Conservation (phyloP, 345 rosid genomes). For the Eucalyptus shirleyi region DNA sequence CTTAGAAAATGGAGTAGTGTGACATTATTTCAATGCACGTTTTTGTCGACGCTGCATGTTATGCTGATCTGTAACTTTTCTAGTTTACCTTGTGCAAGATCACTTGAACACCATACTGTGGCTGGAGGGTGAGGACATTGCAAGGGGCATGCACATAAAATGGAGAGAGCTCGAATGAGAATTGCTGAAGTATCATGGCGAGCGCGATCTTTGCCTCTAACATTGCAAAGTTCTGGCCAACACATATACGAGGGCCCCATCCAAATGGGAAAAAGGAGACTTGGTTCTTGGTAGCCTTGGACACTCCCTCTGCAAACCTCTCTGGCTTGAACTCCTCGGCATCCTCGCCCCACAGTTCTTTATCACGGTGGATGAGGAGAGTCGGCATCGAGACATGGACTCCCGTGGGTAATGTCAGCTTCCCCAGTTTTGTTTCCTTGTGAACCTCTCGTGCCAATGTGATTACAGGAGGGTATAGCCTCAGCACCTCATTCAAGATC, state of each 20-base stretch:
- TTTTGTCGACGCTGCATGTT: neutral
- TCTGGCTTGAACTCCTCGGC: slow-evolving; percentile 48
- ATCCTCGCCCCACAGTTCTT: slow-evolving; percentile 45
- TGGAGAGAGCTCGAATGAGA: slow-evolving; percentile 43
- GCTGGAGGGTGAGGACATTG: slow-evolving; percentile 16
- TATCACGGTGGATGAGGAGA: slow-evolving; percentile 25
- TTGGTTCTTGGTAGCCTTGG: slow-evolving; percentile 41
- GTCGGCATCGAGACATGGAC: slow-evolving; percentile 5
- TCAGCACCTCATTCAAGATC: slow-evolving; percentile 37
- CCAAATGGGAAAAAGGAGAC: slow-evolving; percentile 36
- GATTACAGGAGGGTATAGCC: slow-evolving; percentile 27
- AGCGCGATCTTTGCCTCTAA: slow-evolving; percentile 46
- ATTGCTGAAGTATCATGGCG: slow-evolving; percentile 34
- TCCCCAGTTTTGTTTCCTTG: slow-evolving; percentile 22
- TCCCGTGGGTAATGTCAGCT: slow-evolving; percentile 20
- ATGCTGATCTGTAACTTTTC: neutral
- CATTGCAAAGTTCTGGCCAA: slow-evolving; percentile 52
- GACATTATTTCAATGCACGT: neutral
- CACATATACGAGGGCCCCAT: slow-evolving; percentile 49
- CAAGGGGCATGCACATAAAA: slow-evolving; percentile 36
- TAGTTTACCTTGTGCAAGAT: neutral
- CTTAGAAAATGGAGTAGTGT: neutral
- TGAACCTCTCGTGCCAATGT: neutral
- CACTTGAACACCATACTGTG: slow-evolving; percentile 35
- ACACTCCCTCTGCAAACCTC: slow-evolving; percentile 44